Evolutionary conservation across 1,284 basidiomycete species (phyloP).

Genomic region (Ceratobasidium sp.): DNA sequence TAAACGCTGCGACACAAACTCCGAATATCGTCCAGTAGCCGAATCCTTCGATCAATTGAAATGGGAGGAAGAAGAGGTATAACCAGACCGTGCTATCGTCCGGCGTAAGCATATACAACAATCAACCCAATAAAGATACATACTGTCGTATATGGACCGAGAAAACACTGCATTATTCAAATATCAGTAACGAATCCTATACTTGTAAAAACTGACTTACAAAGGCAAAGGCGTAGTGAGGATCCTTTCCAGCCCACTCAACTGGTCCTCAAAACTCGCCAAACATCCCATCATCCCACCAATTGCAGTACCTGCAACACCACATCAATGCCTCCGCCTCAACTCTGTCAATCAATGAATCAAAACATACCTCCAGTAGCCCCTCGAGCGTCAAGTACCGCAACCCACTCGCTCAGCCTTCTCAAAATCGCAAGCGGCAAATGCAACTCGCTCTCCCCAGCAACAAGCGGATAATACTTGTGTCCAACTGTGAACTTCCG

Average conservation of each 20-base stretch:
- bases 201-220: slow-evolving; percentile 59
- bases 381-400: slow-evolving; percentile 69
- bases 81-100: slow-evolving; percentile 72
- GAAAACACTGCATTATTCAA: slow-evolving; percentile 63
- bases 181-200: slow-evolving; percentile 13
- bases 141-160: slow-evolving; percentile 63
- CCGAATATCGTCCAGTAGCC: slow-evolving; percentile 72
- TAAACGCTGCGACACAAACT: slow-evolving; percentile 72
- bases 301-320: slow-evolving; percentile 63
- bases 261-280: slow-evolving; percentile 67
- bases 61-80: slow-evolving; percentile 77
- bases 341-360: neutral
- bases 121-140: slow-evolving; percentile 47
- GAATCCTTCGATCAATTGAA: slow-evolving; percentile 73
- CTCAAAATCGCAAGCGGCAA: slow-evolving; percentile 69
- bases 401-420: slow-evolving; percentile 71
- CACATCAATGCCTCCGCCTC: neutral
- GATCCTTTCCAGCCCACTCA: slow-evolving; percentile 70
- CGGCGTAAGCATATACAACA: neutral
- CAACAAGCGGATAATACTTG: slow-evolving; percentile 60
- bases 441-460: slow-evolving; percentile 62
- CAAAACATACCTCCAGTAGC: slow-evolving; percentile 64
- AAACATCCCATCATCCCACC: slow-evolving; percentile 68
- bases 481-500: slow-evolving; percentile 38
- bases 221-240: slow-evolving; percentile 75